Evolutionary conservation across 192 early-diverging fungal species (phyloP).

Genomic region (Coemansia sp.): DNA sequence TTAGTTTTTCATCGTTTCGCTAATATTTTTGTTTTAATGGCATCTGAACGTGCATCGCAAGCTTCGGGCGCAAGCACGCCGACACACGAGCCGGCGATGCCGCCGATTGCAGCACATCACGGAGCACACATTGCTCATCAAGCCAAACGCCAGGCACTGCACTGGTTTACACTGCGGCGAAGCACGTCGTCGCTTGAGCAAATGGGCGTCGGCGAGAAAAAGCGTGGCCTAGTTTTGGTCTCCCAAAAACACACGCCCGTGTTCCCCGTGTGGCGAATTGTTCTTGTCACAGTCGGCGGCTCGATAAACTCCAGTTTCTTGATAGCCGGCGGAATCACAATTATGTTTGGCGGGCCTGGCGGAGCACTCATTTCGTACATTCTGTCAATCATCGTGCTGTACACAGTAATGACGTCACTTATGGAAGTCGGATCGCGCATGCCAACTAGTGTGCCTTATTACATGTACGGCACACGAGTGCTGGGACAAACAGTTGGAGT

Average conservation of each 20-base stretch:
- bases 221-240: conserved; percentile 1
- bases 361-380: conserved; percentile 18
- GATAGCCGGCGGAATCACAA: conserved; percentile 19
- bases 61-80: conserved; percentile 9
- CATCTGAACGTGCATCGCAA: not conserved
- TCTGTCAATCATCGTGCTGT: conserved; percentile 6
- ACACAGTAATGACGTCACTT: conserved; percentile 23
- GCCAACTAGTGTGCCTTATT: conserved; percentile 16
- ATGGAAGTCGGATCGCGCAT: conserved; percentile 22
- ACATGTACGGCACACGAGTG: conserved; percentile 19
- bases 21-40: conserved; percentile 1
- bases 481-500: conserved; percentile 17
- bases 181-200: not conserved
- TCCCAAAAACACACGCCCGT: conserved; percentile 1
- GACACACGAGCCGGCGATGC: not conserved
- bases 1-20: not conserved
- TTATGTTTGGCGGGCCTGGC: conserved; percentile 21
- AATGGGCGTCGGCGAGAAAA: conserved; percentile 6
- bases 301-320: conserved; percentile 16
- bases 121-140: conserved; percentile 1
- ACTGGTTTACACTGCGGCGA: not conserved
- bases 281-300: conserved; percentile 8
- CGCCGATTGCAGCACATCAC: not conserved
- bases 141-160: conserved; percentile 6
- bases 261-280: conserved; percentile 1